A percentile compares a stretch with the other conserved stretches of the same genome.
Conservation (phyloP, 352 stramenopile genomes). For the Saprolegnia diclina region DNA sequence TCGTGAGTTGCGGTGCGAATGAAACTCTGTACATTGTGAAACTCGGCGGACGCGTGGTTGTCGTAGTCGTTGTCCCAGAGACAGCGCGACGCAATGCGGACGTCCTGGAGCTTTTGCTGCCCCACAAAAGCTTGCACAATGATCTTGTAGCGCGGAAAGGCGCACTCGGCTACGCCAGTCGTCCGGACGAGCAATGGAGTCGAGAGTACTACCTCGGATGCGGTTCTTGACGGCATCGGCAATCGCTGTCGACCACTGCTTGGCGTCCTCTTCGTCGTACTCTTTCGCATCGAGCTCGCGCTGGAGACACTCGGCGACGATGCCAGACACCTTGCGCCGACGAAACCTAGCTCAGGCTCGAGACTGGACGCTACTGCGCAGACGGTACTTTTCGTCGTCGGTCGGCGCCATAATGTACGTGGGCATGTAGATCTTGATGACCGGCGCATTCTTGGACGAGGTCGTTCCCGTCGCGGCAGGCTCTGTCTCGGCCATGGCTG, state of each 20-base stretch:
- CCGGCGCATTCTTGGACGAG: conserved; percentile 31
- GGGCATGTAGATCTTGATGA: conserved; percentile 78
- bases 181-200: neutral
- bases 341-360: conserved; percentile 45
- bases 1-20: neutral
- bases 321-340: conserved; percentile 62
- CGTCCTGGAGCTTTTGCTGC: conserved; percentile 90
- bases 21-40: conserved; percentile 58
- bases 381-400: conserved; percentile 57
- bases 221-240: conserved; percentile 57
- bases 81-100: conserved; percentile 89
- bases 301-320: conserved; percentile 63
- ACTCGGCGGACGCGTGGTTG: conserved; percentile 88
- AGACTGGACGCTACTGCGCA: neutral
- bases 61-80: conserved; percentile 92
- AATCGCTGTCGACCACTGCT: conserved; percentile 55
- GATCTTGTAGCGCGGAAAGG: conserved; percentile 89
- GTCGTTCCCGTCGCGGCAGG: conserved; percentile 33
- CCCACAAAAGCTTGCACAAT: conserved; percentile 93
- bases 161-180: conserved; percentile 40
- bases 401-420: conserved; percentile 81
- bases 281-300: conserved; percentile 66
- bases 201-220: conserved; percentile 34
- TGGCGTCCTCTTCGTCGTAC: conserved; percentile 67
- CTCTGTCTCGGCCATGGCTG: conserved; percentile 50